Conservation (phyloP, 371 early-diverging fungal genomes). For the Mucor plumbeus region DNA sequence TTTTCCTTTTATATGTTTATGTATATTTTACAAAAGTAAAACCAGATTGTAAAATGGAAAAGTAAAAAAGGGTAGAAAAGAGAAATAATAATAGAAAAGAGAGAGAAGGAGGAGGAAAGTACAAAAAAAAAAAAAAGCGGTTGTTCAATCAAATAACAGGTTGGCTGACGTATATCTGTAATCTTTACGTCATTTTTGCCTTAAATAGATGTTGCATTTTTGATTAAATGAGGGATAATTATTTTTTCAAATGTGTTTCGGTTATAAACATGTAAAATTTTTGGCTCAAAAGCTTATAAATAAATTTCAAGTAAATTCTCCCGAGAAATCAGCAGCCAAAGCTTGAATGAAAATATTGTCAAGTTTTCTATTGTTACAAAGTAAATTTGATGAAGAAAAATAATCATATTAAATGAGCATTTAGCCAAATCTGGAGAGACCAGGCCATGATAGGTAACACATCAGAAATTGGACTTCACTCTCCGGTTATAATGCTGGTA, state of each 20-base stretch:
- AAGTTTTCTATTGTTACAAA: background rate
- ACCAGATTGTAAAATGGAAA: slow-evolving; percentile 1
- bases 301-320: background rate
- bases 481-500: too few relatives aligned
- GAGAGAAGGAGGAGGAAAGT: slow-evolving; percentile 7
- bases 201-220: background rate
- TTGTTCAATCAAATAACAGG: slow-evolving; percentile 12
- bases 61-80: background rate
- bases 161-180: slow-evolving; percentile 14
- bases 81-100: slow-evolving; percentile 7
- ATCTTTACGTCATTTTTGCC: slow-evolving; percentile 21
- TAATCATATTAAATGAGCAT: background rate
- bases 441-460: background rate
- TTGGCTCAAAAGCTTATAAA: background rate
- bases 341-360: background rate
- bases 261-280: background rate
- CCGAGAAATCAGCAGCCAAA: background rate
- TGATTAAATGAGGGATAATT: slow-evolving; percentile 3
- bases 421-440: slow-evolving; percentile 5
- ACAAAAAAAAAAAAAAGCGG: slow-evolving; percentile 16
- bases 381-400: background rate
- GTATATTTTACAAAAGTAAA: background rate
- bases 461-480: background rate
- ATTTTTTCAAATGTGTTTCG: background rate
- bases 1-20: slow-evolving; percentile 6